Evolutionary conservation across 257 asterid genomes (phyloP).

Genomic region (Echium plantagineum): DNA sequence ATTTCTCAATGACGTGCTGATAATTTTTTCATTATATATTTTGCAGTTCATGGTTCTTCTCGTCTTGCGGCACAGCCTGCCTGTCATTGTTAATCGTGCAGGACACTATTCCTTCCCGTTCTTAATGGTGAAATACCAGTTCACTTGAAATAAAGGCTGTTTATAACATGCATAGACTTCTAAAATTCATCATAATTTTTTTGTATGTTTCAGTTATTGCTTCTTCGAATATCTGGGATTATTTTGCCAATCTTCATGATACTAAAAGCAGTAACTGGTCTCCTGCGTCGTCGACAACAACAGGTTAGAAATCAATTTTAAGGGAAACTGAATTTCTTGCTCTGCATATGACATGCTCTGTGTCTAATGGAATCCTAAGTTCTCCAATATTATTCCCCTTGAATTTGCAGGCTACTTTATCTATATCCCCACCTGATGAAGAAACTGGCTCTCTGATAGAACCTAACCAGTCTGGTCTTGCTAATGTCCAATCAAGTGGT

Average conservation of each 20-base stretch:
- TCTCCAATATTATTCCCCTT: conserved; percentile 5
- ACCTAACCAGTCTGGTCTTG: conserved; percentile 9
- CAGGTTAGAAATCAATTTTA: conserved; percentile 29
- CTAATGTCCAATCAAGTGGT: conserved; percentile 6
- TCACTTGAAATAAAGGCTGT: conserved; percentile 2
- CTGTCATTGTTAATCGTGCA: conserved; percentile 49
- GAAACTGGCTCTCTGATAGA: conserved; percentile 26
- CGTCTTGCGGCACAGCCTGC: conserved; percentile 74
- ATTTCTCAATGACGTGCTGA: background rate
- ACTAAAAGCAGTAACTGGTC: conserved; percentile 58
- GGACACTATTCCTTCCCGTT: conserved; percentile 60
- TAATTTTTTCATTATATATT: background rate
- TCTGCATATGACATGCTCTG: too few relatives aligned
- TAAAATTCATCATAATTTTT: conserved; percentile 9
- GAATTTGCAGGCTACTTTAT: conserved; percentile 28
- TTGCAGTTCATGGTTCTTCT: conserved; percentile 82
- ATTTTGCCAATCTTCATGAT: conserved; percentile 73
- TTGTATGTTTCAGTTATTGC: conserved; percentile 39
- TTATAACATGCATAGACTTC: background rate
- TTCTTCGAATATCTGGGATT: conserved; percentile 64
- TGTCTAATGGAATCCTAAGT: background rate
- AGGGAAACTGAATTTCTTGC: background rate
- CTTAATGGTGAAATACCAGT: conserved; percentile 45
- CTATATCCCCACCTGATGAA: conserved; percentile 34
- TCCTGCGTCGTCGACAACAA: conserved; percentile 39